Evolutionary conservation across 2,329 filamentous ascomycete genomes (phyloP).

Genomic region (Fusarium euwallaceae): DNA sequence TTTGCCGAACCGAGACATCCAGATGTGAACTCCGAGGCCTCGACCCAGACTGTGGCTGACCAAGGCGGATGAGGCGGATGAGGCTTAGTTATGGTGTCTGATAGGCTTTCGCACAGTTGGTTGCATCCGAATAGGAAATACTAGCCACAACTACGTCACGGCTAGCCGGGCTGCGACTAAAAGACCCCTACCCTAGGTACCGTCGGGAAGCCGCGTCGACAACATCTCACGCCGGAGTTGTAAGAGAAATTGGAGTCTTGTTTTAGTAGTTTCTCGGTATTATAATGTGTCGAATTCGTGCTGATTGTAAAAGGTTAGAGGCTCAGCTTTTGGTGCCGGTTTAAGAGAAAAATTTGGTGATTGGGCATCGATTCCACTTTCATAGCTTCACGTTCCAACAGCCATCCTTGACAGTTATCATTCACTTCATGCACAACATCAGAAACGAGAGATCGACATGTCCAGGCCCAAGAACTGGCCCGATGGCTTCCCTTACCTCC

Average conservation of each 20-base stretch:
- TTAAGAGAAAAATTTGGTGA: background rate
- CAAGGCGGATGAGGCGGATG: background rate
- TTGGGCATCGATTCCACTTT: background rate
- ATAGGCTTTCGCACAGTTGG: constrained; percentile 10
- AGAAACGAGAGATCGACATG: constrained; percentile 39
- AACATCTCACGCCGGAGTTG: constrained; percentile 1
- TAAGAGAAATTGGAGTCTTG: background rate
- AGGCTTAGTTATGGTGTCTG: background rate
- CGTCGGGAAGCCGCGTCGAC: constrained; percentile 16
- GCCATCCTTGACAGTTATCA: background rate
- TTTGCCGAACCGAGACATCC: background rate
- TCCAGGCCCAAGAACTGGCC: constrained; percentile 71
- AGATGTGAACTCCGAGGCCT: background rate
- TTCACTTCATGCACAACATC: background rate
- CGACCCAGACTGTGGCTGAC: constrained; percentile 28
- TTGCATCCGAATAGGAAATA: constrained; percentile 11
- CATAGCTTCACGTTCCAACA: background rate
- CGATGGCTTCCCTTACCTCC: constrained; percentile 64
- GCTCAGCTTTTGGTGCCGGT: background rate
- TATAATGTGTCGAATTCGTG: background rate
- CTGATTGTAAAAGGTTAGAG: background rate
- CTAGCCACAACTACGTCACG: constrained; percentile 33
- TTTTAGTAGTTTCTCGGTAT: background rate
- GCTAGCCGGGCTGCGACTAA: background rate
- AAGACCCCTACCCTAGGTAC: constrained; percentile 18